Evolutionary conservation across 441 rosid genomes (phyloP), one percentile per base, ranked within the genome.

Genomic region (Syzygium syzygioides): DNA sequence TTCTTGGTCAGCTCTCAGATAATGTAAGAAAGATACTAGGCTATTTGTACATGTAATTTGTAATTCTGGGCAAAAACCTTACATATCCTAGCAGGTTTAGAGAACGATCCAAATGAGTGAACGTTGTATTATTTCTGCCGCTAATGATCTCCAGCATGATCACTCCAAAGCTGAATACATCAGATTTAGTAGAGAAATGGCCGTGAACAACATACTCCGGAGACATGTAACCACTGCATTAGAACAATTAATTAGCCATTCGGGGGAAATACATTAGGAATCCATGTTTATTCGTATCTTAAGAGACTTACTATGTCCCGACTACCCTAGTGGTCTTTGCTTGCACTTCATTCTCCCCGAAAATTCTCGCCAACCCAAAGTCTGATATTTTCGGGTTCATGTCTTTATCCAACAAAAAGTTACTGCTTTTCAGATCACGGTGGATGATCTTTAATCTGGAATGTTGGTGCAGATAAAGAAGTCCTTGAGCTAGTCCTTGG

Each of bases 101-200:
- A n/a, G 71, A 86, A 25, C 28, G 30, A 55, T 57, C 54, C 6
- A n/a, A 55, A 54, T 57, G 52, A 56, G 50, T 32, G 52, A 86
- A 86, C 14, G 25, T 59, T 23, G 19, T 86, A 48, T 30, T 86
- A 34, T 59, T n/a, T 55, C 62, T 86, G 32, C 71, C 87, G 37
- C 53, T 86, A n/a, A 86, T 56, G 66, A 86, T 86, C 87, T 86
- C 87, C 6, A 86, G 87, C 71, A 86, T 86, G 26, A 86, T 86
- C 9, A 86, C 87, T 32, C 71, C 52, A 12, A 86, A 86, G 50
- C 87, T 85, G 18, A 85, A 85, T 34, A 85, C 86, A 50, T 85
- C 55, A 20, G 62, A 85, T 55, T 85, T 85, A 26, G 86, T 48
- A 25, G 60, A 53, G 57, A 54, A 85, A 85, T 53, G 25, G 25